Conservation (phyloP, 352 stramenopile genomes). For the Pythium grandisporangium region DNA sequence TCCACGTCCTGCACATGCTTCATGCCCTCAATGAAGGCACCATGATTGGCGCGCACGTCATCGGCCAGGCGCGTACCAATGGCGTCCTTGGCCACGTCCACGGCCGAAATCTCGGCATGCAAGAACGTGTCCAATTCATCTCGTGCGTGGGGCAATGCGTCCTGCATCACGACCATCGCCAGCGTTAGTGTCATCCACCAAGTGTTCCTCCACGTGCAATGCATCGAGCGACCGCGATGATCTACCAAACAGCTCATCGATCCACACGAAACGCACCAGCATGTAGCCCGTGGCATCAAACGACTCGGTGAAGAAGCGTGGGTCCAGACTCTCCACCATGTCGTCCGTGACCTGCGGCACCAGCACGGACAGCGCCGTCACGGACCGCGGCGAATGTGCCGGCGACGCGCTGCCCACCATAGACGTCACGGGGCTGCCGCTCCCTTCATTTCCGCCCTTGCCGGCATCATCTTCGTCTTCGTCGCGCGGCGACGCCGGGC, state of each 20-base stretch:
- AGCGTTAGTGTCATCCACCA: not conserved
- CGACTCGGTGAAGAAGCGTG: slow-evolving; percentile 71
- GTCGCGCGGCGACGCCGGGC: slow-evolving; percentile 2
- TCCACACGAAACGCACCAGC: slow-evolving; percentile 25
- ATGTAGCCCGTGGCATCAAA: slow-evolving; percentile 67
- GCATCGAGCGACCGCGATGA: not conserved
- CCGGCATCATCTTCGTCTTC: slow-evolving; percentile 8
- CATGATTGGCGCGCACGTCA: slow-evolving; percentile 72
- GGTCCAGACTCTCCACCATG: slow-evolving; percentile 56
- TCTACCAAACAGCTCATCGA: not conserved
- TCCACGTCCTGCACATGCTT: slow-evolving; percentile 84
- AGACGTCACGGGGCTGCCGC: no score
- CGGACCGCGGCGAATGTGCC: no score
- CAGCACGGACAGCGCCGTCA: slow-evolving; percentile 28
- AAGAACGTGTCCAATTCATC: slow-evolving; percentile 57
- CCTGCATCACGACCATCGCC: slow-evolving; percentile 17
- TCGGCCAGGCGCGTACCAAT: slow-evolving; percentile 72
- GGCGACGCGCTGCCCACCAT: not conserved
- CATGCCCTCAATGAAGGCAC: slow-evolving; percentile 77
- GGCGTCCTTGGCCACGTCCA: slow-evolving; percentile 74
- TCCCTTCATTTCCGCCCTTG: slow-evolving; percentile 1
- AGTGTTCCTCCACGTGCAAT: no score
- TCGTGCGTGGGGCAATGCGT: slow-evolving; percentile 42
- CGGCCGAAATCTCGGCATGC: slow-evolving; percentile 71
- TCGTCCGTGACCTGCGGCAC: slow-evolving; percentile 60